Conservation (phyloP, 768 basidiomycete genomes). For the Obba rivulosa region DNA sequence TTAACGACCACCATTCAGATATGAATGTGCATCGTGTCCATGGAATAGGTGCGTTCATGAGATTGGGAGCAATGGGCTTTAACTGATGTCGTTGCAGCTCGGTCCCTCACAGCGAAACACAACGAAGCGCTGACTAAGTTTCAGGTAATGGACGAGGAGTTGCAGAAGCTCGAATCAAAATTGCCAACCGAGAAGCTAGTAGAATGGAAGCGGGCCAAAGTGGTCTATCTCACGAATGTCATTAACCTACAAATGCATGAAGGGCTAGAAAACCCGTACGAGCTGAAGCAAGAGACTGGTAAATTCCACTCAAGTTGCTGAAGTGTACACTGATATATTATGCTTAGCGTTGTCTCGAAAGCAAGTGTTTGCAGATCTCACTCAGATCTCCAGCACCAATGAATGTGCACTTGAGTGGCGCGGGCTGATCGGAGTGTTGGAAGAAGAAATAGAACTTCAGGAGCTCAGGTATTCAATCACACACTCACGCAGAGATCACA, state of each 20-base stretch:
- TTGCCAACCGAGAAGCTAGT: neutral
- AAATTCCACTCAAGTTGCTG: neutral
- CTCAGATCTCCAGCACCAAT: no score
- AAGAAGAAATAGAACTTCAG: neutral
- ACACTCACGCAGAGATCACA: no score
- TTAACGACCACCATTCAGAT: constrained; percentile 12
- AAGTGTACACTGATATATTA: no score
- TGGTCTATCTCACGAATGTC: neutral
- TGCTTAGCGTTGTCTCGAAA: no score
- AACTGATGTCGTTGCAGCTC: no score
- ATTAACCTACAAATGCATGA: neutral
- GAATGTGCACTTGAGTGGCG: neutral
- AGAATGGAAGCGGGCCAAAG: neutral
- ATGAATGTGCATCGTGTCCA: constrained; percentile 8
- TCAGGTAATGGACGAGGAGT: neutral
- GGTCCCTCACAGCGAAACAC: neutral
- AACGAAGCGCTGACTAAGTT: neutral
- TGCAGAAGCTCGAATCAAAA: no score
- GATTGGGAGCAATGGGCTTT: neutral
- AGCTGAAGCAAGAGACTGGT: neutral
- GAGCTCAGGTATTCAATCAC: neutral
- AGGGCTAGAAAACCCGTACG: constrained; percentile 1
- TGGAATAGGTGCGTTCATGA: constrained; percentile 5
- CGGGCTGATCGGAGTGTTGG: neutral
- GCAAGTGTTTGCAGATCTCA: no score